Conservation (phyloP, 768 basidiomycete genomes). For the Pleurotus tuoliensis region DNA sequence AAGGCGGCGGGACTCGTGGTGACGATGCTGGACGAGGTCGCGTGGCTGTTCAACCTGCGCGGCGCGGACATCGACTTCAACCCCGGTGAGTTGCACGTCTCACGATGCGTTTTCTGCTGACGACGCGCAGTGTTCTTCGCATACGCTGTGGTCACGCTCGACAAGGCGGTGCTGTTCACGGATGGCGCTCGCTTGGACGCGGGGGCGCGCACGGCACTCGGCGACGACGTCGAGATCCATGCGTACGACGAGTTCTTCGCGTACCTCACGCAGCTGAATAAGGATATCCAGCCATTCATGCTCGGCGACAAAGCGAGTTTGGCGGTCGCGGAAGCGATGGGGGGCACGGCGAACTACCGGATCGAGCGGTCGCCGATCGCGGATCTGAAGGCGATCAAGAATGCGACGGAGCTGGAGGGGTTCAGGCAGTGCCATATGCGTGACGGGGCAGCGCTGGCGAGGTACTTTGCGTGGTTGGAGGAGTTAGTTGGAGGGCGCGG, state of each 20-base stretch:
- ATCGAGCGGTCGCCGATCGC: constrained; percentile 70
- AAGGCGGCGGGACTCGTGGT: constrained; percentile 73
- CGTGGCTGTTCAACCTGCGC: constrained; percentile 91
- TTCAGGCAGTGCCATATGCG: constrained; percentile 87
- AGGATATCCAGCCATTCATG: constrained; percentile 51
- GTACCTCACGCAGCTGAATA: constrained; percentile 45
- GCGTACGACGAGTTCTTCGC: constrained; percentile 69
- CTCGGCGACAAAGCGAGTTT: constrained; percentile 76
- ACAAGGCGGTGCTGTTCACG: constrained; percentile 65
- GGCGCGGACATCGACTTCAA: constrained; percentile 92
- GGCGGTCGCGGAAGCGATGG: constrained; percentile 78
- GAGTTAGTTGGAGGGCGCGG: constrained; percentile 61
- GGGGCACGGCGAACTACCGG: constrained; percentile 54
- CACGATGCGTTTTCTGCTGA: not conserved
- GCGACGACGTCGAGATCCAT: constrained; percentile 54
- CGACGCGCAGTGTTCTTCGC: constrained; percentile 75
- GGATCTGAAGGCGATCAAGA: constrained; percentile 80
- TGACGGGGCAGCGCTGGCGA: constrained; percentile 82
- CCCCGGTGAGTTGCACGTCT: constrained; percentile 31
- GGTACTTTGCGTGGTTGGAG: constrained; percentile 96
- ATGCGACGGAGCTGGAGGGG: constrained; percentile 77
- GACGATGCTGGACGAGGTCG: constrained; percentile 90
- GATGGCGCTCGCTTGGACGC: constrained; percentile 48
- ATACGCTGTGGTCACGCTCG: constrained; percentile 72
- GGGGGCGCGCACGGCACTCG: constrained; percentile 44